Base-by-base conservation (phyloP, 352 stramenopile genomes). In the Phytopythium montanum region DNA sequence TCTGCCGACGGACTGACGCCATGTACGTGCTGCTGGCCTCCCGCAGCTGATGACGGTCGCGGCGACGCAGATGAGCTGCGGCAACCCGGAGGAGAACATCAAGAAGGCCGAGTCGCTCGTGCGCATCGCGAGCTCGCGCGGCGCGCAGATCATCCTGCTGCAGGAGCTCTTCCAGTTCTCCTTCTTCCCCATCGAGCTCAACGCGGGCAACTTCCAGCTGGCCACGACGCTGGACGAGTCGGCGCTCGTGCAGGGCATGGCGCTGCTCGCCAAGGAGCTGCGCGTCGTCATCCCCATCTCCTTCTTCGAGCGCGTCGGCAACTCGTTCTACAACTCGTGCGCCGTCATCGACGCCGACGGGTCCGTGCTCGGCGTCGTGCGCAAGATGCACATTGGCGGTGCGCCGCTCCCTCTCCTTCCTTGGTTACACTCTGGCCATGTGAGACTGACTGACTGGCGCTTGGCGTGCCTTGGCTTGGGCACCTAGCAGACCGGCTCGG, bases 311-410 rank as follows among this genome's bases (percentile, higher is more conserved):
- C 72, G 86, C 13, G 81, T 85, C 69, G 79, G 82, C 57, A 95
- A 96, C 69, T 94, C 88, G 61, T 97, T 94, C 76, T 97, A 97
- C 81, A 97, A 97, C 66, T 96, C 88, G 31, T 90, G 91, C 39
- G 90, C 90, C 3, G 65, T 97, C 33, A 96, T 97, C 64, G 90
- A 97, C 73, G 88, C 91, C 14, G 91, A 97, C 58, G 91, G 91
- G 48, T 62, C 69, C 3, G 78, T 92, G 42, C 67, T 97, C 19
- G 91, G 90, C 13, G 78, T 94, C 9, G 81, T 92, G 29, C 85
- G 91, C 63, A 97, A 97, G 72, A 85, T 90, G 60, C 91, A 97
- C 64, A 97, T 97, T 66, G 87, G 88, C 16, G 85, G 84, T 92
- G 38, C 28, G 63, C 21, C 23, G 1, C 60, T 13, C n/a, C n/a